phyloP scores from a whole-genome alignment of 768 basidiomycete genomes.

The Phylloporus sp. region DNA sequence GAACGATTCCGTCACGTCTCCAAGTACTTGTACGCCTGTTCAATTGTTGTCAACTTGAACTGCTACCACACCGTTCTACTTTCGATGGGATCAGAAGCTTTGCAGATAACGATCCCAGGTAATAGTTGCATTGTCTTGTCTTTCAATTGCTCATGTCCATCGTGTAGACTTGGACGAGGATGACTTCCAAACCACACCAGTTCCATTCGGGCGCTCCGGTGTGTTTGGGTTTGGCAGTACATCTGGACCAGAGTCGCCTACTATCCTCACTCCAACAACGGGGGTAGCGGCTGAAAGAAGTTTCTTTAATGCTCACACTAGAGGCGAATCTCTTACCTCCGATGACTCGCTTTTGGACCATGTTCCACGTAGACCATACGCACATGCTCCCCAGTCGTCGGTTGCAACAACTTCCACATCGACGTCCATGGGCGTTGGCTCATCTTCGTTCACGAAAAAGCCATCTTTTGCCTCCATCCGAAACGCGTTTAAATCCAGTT shows the following conservation, averaged over 20 bases:
- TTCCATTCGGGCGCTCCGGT: conserved; percentile 66
- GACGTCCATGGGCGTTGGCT: conserved; percentile 11
- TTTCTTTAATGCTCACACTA: conserved; percentile 58
- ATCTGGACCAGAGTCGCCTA: conserved; percentile 67
- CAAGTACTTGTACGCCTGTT: background rate
- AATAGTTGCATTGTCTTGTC: background rate
- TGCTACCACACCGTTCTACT: conserved; percentile 1
- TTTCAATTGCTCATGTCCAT: background rate
- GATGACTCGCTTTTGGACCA: conserved; percentile 69
- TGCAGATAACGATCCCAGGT: conserved; percentile 51
- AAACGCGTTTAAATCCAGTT: conserved; percentile 72
- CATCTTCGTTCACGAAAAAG: conserved; percentile 70
- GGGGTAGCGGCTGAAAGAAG: conserved; percentile 46
- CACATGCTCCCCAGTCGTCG: conserved; percentile 70
- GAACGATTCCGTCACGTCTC: background rate
- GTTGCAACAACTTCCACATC: conserved; percentile 46
- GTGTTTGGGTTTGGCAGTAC: conserved; percentile 44
- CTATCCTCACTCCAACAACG: conserved; percentile 46
- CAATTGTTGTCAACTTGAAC: background rate
- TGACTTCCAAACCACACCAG: conserved; percentile 55
- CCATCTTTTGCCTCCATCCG: conserved; percentile 82
- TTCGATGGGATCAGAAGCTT: conserved; percentile 36
- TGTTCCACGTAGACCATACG: conserved; percentile 56
- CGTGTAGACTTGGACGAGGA: conserved; percentile 80
- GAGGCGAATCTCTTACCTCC: conserved; percentile 77